Base-by-base conservation (phyloP, 2,329 filamentous ascomycete species). In the Penicillium sp. region DNA sequence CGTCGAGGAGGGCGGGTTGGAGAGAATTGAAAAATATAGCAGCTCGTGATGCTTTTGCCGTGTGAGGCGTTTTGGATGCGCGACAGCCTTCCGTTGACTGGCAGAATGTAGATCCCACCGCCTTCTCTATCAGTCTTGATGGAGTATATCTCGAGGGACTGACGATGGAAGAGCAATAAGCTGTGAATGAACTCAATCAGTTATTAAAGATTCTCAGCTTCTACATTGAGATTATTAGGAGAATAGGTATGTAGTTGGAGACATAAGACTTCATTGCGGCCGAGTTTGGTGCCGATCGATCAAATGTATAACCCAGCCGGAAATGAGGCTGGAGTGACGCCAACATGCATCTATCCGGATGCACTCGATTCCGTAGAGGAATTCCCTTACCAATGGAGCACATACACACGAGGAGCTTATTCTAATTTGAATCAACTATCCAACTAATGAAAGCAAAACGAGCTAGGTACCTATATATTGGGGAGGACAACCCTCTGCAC, bases 81-180 rank as follows among this genome's bases (percentile, higher is more conserved):
- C 58, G 60, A 61, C 54, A 43, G 5, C 37, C 50, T 52, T 52
- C 36, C 47, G n/a, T 46, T 7, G 31, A 19, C 22, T 14, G 60
- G 60, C 60, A 61, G 60, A 61, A 61, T 59, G 59, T 50, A 18
- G 24, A 11, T 6, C 2, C 16, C 46, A 61, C 60, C 60, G 60
- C 60, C 51, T 59, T 46, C 50, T 22, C 2, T 3, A 35, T 19
- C 6, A 19, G 46, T 31, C n/a, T 14, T 10, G 16, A 13, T 35
- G 27, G 33, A 35, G n/a, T 47, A 49, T 49, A 35, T 35, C 27
- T 47, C 16, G 43, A n/a, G 7, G 1, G 14, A 16, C n/a, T 14
- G 43, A 7, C 3, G 10, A 47, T 18, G 43, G 7, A 47, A 47
- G n/a, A 18, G 16, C 14, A 7, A 47, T 11, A 18, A 33, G 19